Evolutionary conservation across 1,139 yeast genomes (phyloP), one percentile per base, ranked within the genome.

Genomic region (Suhomyces guaymorum): DNA sequence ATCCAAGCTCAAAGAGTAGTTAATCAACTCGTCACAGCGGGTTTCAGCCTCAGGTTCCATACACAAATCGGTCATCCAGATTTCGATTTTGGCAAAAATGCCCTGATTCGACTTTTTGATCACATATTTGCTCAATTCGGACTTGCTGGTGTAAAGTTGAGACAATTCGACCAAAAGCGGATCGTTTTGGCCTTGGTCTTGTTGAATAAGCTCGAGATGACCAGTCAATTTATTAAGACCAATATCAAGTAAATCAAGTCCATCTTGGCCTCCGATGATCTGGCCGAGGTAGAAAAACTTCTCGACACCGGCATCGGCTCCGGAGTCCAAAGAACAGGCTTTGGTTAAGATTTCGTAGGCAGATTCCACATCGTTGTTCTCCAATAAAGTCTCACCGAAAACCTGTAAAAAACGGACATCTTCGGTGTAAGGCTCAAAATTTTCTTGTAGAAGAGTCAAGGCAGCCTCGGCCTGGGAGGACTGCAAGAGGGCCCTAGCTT

Each of bases 61-160:
- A 57, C 97, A 90, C 46, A 92, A 70, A 65, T 92, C 99, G 1
- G 99, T 94, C 98, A 92, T 92, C 97, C 97, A 92, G 42, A 94
- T 87, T 61, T 92, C 99, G 51, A 92, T 84, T 64, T 83, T 75
- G 8, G 96, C 84, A 47, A 90, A 81, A 19, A 88, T 68, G 0
- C 94, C 96, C 53, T 80, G 85, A 46, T 84, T 80, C 37, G 81
- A 49, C 51, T 80, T 81, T 42, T 67, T 68, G 34, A 72, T 53
- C 19, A 84, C 57, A 48, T 75, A 70, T 23, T 57, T 57, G 1
- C 54, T 51, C 32, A 65, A 49, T 9, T 45, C 39, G 21, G 41
- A 49, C 47, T 63, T 47, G 5, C 60, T 51, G 7, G 56, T 48
- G 50, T 69, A 68, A 4, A 67, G 32, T 36, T 45, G 41, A 24